A percentile compares a stretch with the other conserved stretches of the same genome.
Conservation (phyloP, 208 protist species). For the Crithidia bombi region DNA sequence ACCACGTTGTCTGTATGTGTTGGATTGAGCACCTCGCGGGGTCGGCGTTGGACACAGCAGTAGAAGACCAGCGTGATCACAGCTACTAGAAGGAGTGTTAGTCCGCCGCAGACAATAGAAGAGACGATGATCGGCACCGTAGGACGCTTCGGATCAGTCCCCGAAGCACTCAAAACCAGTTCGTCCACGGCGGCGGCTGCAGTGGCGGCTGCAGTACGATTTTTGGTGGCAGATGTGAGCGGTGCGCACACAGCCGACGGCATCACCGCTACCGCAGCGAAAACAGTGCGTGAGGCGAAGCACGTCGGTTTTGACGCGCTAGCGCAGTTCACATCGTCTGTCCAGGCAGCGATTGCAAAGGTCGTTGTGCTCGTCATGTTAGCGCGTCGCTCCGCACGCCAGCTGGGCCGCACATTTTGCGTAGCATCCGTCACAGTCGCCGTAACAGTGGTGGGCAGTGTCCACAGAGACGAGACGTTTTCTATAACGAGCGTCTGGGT, state of each 20-base stretch:
- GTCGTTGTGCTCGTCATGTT: conserved; percentile 16
- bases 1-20: conserved; percentile 36
- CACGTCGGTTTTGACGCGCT: neutral
- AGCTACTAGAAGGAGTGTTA: conserved; percentile 27
- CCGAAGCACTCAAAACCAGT: neutral
- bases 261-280: neutral
- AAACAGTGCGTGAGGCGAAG: neutral
- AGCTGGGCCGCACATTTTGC: neutral
- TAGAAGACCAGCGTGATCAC: conserved; percentile 35
- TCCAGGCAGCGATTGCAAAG: neutral
- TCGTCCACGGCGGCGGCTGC: neutral
- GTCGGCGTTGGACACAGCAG: conserved; percentile 26
- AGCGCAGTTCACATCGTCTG: neutral
- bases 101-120: conserved; percentile 23
- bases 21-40: conserved; percentile 56
- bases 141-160: conserved; percentile 2
- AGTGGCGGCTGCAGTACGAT: neutral
- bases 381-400: neutral
- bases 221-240: neutral
- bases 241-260: neutral
- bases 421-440: conserved; percentile 6
- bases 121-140: conserved; percentile 32
- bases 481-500: conserved; percentile 18
- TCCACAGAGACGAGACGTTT: conserved; percentile 22
- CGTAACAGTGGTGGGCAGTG: conserved; percentile 24